A percentile compares a stretch with the other conserved stretches of the same genome.
Evolutionary conservation across 2,329 filamentous ascomycete species (phyloP).

Genomic region (Cladobotryum mycophilum): DNA sequence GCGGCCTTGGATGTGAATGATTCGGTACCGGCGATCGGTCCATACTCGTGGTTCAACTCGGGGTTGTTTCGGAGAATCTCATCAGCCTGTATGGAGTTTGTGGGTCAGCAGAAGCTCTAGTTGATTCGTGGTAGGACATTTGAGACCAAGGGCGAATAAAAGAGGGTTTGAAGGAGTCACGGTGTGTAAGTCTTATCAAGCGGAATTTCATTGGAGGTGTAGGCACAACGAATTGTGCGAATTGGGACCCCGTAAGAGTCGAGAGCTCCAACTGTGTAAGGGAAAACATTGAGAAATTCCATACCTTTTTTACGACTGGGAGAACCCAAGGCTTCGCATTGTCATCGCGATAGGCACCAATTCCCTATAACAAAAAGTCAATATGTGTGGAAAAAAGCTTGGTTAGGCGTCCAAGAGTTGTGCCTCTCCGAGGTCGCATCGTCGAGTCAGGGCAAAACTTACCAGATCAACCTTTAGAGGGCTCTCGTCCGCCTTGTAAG

Average conservation of each 20-base stretch:
- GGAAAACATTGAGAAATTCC: no score
- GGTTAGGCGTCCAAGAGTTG: conserved; percentile 1
- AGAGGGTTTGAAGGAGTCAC: neutral
- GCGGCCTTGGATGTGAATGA: conserved; percentile 85
- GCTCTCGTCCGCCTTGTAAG: conserved; percentile 72
- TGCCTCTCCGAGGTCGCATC: conserved; percentile 6
- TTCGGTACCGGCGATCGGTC: conserved; percentile 84
- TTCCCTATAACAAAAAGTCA: conserved; percentile 40
- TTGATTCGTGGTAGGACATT: neutral
- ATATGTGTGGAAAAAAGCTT: conserved; percentile 5
- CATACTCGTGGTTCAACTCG: conserved; percentile 94
- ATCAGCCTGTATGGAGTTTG: conserved; percentile 60
- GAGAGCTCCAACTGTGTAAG: no score
- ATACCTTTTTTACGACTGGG: conserved; percentile 91
- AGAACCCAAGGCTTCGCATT: conserved; percentile 96
- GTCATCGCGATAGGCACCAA: conserved; percentile 93
- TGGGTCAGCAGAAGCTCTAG: conserved; percentile 6
- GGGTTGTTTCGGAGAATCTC: conserved; percentile 83
- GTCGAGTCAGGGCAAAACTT: conserved; percentile 26
- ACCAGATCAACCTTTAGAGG: conserved; percentile 88
- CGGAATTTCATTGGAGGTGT: no score
- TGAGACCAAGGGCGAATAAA: neutral
- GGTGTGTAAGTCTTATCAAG: no score
- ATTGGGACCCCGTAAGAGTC: no score
- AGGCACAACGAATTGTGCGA: no score